A percentile compares a stretch with the other conserved stretches of the same genome.
These are phyloP conservation scores for Phytophthora constricta DNA, from an alignment of 352 stramenopile genomes.

Conservation along the genomic window DNA sequence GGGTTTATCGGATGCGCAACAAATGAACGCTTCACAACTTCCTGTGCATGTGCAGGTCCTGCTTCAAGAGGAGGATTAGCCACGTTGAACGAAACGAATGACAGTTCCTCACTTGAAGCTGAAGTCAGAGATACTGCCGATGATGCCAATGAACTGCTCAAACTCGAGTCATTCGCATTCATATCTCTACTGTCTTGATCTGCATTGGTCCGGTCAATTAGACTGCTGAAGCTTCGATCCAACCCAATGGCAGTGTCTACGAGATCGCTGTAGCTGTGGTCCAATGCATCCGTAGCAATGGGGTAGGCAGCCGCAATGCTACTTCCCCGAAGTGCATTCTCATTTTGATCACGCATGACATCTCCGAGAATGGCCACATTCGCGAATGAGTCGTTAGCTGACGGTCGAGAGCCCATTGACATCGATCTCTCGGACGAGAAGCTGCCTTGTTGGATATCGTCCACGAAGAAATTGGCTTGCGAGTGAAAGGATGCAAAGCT, in stretches of 20 bases:
- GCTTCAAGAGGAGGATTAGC: slow-evolving; percentile 4
- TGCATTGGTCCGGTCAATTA: slow-evolving; percentile 14
- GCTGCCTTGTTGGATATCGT: slow-evolving; percentile 29
- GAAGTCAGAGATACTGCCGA: slow-evolving; percentile 29
- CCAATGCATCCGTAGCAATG: slow-evolving; percentile 10
- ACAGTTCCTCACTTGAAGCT: slow-evolving; percentile 27
- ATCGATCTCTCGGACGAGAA: slow-evolving; percentile 28
- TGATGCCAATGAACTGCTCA: slow-evolving; percentile 21
- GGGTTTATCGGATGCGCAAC: not conserved
- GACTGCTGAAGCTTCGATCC: slow-evolving; percentile 28
- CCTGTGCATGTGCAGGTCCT: not conserved
- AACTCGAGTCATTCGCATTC: slow-evolving; percentile 7
- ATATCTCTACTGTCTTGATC: slow-evolving; percentile 5
- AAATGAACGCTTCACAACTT: too few relatives aligned
- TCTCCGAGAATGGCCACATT: slow-evolving; percentile 42
- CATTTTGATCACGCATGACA: slow-evolving; percentile 24
- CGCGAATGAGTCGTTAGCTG: slow-evolving; percentile 36
- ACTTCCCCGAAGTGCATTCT: slow-evolving; percentile 21
- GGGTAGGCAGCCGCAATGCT: not conserved
- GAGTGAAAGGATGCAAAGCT: slow-evolving; percentile 25
- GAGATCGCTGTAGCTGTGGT: slow-evolving; percentile 39
- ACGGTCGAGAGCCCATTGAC: slow-evolving; percentile 26
- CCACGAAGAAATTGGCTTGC: slow-evolving; percentile 45
- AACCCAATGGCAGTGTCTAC: slow-evolving; percentile 11
- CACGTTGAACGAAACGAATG: slow-evolving; percentile 40